phyloP scores from a whole-genome alignment of 176 grass and related monocot species.

The Miscanthus lutarioriparius region DNA sequence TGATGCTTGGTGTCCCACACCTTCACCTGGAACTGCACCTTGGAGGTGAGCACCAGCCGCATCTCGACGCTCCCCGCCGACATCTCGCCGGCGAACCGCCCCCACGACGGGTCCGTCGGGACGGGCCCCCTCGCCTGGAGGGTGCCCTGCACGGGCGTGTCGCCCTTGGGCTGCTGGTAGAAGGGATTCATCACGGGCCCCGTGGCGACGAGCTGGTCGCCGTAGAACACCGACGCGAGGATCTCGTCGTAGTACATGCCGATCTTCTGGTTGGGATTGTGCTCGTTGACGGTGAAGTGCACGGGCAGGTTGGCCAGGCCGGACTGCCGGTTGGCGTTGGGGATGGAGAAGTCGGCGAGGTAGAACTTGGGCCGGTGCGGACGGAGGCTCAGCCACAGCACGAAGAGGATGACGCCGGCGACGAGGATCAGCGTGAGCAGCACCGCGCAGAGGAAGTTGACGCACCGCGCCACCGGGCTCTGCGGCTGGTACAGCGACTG shows the following conservation, averaged over 20 bases:
- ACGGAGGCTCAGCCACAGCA: constrained; percentile 89
- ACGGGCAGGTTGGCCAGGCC: constrained; percentile 49
- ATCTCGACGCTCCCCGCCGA: constrained; percentile 42
- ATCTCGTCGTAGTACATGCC: constrained; percentile 59
- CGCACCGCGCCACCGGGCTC: constrained; percentile 42
- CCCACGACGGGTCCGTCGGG: constrained; percentile 32
- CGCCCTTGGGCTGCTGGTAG: constrained; percentile 73
- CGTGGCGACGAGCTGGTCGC: constrained; percentile 48
- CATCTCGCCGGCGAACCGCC: constrained; percentile 41
- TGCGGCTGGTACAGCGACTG: constrained; percentile 28
- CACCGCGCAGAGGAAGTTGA: constrained; percentile 59
- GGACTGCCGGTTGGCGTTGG: constrained; percentile 37
- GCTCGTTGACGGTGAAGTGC: constrained; percentile 58
- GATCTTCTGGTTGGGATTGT: constrained; percentile 78
- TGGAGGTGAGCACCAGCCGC: constrained; percentile 58
- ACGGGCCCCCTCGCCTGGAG: constrained; percentile 29
- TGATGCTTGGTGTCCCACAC: constrained; percentile 71
- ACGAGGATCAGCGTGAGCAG: constrained; percentile 59
- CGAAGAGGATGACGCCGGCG: constrained; percentile 64
- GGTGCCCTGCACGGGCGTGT: constrained; percentile 38
- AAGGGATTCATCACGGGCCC: constrained; percentile 48
- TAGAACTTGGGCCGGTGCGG: constrained; percentile 72
- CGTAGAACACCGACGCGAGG: constrained; percentile 56
- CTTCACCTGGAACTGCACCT: constrained; percentile 63
- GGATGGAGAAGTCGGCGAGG: constrained; percentile 51